Conservation (phyloP, 2,329 filamentous ascomycete species). For the Colletotrichum godetiae region DNA sequence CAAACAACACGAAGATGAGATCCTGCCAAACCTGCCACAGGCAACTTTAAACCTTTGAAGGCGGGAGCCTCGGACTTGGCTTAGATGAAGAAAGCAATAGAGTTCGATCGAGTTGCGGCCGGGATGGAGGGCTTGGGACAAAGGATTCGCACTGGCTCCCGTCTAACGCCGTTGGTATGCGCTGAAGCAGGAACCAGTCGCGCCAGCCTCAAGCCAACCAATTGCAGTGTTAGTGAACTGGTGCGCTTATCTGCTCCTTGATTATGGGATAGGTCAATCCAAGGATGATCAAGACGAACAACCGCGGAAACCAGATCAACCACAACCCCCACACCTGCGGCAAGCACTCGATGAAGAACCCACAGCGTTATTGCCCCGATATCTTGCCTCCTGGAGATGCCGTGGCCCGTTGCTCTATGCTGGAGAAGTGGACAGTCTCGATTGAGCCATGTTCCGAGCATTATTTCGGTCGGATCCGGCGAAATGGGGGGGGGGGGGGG, state of each 20-base stretch:
- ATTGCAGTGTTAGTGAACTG: background rate
- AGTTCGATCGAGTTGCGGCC: slow-evolving; percentile 19
- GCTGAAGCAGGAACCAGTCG: slow-evolving; percentile 8
- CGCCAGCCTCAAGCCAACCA: background rate
- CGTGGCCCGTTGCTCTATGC: background rate
- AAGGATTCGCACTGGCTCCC: background rate
- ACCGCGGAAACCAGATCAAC: background rate
- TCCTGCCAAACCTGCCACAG: background rate
- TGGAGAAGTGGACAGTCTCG: background rate
- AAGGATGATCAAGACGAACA: background rate
- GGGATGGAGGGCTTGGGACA: background rate
- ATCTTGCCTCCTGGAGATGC: background rate
- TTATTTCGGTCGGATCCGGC: slow-evolving; percentile 7
- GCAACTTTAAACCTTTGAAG: slow-evolving; percentile 19
- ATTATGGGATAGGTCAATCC: background rate
- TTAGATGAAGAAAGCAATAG: slow-evolving; percentile 1
- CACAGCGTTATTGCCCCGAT: background rate
- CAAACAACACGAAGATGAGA: background rate
- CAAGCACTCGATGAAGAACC: background rate
- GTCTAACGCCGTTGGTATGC: background rate
- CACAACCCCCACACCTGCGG: background rate
- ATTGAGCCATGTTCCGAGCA: slow-evolving; percentile 2
- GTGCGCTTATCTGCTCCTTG: background rate
- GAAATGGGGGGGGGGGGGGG: background rate
- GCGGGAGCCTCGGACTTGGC: slow-evolving; percentile 24